These are phyloP conservation scores for Melampsora larici-populina DNA, from an alignment of 1,284 basidiomycete species.

Conservation along the genomic window DNA sequence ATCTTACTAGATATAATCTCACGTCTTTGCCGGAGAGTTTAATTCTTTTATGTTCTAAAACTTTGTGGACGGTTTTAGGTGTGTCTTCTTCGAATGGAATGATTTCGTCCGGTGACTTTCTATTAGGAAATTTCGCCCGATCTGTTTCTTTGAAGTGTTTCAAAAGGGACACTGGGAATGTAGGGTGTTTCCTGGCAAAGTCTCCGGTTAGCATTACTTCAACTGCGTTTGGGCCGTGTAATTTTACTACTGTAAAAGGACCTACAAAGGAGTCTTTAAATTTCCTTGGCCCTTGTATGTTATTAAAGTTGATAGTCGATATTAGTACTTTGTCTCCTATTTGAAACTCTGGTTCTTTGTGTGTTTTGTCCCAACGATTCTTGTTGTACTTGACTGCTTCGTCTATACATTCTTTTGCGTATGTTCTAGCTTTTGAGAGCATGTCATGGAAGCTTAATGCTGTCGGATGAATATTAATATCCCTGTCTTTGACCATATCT, in stretches of 20 bases:
- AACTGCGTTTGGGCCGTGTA: too few species aligned
- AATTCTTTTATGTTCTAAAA: neutral
- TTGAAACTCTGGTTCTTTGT: too few species aligned
- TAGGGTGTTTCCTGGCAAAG: slow-evolving; percentile 3
- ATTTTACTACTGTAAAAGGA: neutral
- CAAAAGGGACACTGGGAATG: neutral
- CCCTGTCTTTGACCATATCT: neutral
- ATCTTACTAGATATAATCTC: neutral
- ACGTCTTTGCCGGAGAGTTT: neutral
- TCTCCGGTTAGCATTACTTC: neutral
- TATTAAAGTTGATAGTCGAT: too few species aligned
- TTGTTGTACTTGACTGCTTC: slow-evolving; percentile 22
- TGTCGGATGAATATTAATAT: neutral
- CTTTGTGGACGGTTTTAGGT: neutral
- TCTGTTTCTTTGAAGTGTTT: too few species aligned
- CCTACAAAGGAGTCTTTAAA: neutral
- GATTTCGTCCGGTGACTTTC: too few species aligned
- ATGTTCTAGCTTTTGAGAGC: neutral
- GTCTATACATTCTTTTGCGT: slow-evolving; percentile 7
- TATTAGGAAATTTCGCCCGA: too few species aligned
- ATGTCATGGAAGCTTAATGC: slow-evolving; percentile 7
- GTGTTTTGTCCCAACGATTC: too few species aligned
- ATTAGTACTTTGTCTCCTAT: too few species aligned
- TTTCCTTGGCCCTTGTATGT: too few species aligned
- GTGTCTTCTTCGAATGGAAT: neutral